Evolutionary conservation across 129 eudicot genomes (phyloP).

Genomic region (Flaveria robusta): DNA sequence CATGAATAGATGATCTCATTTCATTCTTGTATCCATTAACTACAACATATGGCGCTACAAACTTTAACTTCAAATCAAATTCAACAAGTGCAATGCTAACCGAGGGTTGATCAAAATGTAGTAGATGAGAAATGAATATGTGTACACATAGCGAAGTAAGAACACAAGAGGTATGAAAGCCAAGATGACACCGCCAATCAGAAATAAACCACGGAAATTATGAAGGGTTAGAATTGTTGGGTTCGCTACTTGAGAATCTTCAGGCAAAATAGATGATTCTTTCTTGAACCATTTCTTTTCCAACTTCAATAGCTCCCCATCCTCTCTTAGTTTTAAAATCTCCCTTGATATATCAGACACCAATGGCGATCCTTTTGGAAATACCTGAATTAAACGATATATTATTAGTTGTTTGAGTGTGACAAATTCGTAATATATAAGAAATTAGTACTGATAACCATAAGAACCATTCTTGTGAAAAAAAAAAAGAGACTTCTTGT

Average conservation of each 20-base stretch:
- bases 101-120: neutral
- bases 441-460: too few relatives aligned
- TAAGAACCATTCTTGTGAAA: too few relatives aligned
- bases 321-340: neutral
- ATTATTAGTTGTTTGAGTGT: neutral
- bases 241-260: neutral
- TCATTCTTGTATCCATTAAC: too few relatives aligned
- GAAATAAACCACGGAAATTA: slow-evolving; percentile 17
- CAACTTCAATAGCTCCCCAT: neutral
- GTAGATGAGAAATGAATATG: neutral
- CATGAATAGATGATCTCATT: neutral
- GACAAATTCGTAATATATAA: too few relatives aligned
- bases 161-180: neutral
- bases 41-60: neutral
- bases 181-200: neutral
- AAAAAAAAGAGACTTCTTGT: too few relatives aligned
- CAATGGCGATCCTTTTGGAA: slow-evolving; percentile 1
- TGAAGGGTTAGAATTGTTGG: slow-evolving; percentile 1
- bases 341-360: neutral
- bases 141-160: neutral
- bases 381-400: neutral
- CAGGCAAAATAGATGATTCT: slow-evolving; percentile 1
- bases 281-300: slow-evolving; percentile 11
- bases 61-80: slow-evolving; percentile 3
- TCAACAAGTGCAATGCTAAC: neutral